Percentiles rank a stretch among this genome's conserved stretches.
These are phyloP conservation scores for Syzygium grande DNA, from an alignment of 345 rosid genomes.

Conservation along the genomic window DNA sequence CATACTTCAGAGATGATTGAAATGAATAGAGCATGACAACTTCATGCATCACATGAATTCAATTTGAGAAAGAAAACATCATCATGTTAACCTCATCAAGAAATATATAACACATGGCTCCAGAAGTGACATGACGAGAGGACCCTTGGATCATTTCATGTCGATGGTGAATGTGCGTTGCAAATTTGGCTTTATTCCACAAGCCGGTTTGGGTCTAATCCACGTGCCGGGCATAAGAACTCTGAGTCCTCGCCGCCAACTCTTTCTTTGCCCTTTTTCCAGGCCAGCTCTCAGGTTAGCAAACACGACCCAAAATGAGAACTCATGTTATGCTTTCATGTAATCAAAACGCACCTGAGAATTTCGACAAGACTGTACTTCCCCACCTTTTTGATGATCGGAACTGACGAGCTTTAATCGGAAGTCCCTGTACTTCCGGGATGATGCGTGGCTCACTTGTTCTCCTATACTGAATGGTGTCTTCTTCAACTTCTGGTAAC, in stretches of 20 bases:
- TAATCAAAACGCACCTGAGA: not conserved
- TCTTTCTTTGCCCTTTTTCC: not conserved
- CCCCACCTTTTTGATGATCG: constrained; percentile 55
- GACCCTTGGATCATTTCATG: too few species aligned
- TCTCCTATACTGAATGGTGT: not conserved
- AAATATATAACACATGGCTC: not conserved
- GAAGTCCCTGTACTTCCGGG: not conserved
- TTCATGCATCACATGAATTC: not conserved
- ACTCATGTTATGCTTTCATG: not conserved
- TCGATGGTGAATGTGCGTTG: too few species aligned
- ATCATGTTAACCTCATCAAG: not conserved
- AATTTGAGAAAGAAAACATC: not conserved
- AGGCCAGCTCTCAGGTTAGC: not conserved
- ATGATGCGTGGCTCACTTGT: not conserved
- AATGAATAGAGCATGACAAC: not conserved
- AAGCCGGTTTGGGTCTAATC: too few species aligned
- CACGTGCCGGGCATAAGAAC: too few species aligned
- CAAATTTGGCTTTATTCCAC: too few species aligned
- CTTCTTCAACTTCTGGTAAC: too few species aligned
- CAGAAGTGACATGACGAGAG: too few species aligned
- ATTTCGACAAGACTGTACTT: not conserved
- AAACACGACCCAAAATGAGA: not conserved
- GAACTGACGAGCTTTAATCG: too few species aligned
- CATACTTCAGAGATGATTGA: not conserved
- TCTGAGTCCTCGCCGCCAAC: not conserved